Conservation (phyloP, 2,329 filamentous ascomycete genomes). For the Achaetomium macrosporum region DNA sequence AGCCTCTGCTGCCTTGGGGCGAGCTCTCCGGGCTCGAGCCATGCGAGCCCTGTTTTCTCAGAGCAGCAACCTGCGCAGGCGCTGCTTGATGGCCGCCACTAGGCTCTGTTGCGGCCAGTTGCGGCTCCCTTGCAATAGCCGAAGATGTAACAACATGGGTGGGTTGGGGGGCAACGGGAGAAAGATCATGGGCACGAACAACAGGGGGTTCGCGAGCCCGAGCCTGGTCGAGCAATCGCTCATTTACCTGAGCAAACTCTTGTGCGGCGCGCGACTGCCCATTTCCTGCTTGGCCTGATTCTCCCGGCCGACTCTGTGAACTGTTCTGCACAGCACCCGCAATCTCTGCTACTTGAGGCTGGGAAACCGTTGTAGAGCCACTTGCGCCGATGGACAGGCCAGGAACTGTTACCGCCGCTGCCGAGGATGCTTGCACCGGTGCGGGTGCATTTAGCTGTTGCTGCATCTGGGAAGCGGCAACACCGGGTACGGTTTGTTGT, state of each 20-base stretch:
- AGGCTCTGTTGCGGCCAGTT: constrained; percentile 28
- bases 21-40: constrained; percentile 57
- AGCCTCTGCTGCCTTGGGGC: constrained; percentile 44
- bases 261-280: constrained; percentile 32
- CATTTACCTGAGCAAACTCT: constrained; percentile 31
- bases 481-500: constrained; percentile 2
- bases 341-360: constrained; percentile 13
- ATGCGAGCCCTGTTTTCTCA: constrained; percentile 45
- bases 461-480: constrained; percentile 4
- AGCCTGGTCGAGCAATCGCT: constrained; percentile 34
- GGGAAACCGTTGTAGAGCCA: constrained; percentile 5
- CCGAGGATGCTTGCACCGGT: not conserved
- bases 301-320: constrained; percentile 38
- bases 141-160: constrained; percentile 57
- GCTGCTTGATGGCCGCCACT: constrained; percentile 34
- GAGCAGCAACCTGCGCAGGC: constrained; percentile 50
- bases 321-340: constrained; percentile 36
- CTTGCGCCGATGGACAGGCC: constrained; percentile 16
- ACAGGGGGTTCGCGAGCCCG: constrained; percentile 48
- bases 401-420: constrained; percentile 8
- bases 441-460: not conserved
- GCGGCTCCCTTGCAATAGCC: constrained; percentile 38
- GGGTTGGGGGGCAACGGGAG: constrained; percentile 68
- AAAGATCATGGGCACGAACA: constrained; percentile 66
- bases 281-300: constrained; percentile 34